Evolutionary conservation across 1,284 basidiomycete species (phyloP), one percentile per base, ranked within the genome.

Genomic region (Rhodotorula sp.): DNA sequence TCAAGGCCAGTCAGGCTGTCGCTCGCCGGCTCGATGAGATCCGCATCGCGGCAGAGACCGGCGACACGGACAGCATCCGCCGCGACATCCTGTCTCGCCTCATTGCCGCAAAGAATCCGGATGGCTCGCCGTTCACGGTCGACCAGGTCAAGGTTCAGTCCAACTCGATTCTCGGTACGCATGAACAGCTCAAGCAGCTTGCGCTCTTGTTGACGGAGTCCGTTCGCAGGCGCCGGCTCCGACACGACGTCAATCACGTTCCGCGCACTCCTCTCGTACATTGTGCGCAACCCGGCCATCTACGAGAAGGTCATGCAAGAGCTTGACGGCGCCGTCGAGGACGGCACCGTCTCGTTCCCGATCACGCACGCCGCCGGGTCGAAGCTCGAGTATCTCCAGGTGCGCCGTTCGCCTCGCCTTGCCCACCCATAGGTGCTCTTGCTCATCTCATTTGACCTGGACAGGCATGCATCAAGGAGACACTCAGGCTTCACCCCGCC

Each of bases 381-480:
- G 2, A 74, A 78, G 61, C 67, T 80, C 7, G 67, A 69, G 13
- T 79, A 78, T 23, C 63, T 80, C 0, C 71, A 72, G 54, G 68
- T 70, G 42, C 45, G 58, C 13, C 1, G 0, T 4, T 23, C 8
- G 12, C 12, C 8, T 9, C 13, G 14, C 16, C 44, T 23, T 23
- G n/a, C 23, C 12, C 41, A 14, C 0, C 7, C 4, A 5, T 12
- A 21, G 19, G 48, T 34, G 7, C 34, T 25, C 7, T 27, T 9
- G 14, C 25, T 68, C 76, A 8, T 17, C 17, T 4, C 12, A 10
- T 25, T 14, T 23, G 9, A 13, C 34, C 10, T 7, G 14, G 16
- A 19, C 74, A 79, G 70, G 80, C 79, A 9, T 81, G 79, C 64
- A 72, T 81, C 67, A 81, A 81, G 69, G 80, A 81, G 66, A 73